Conservation (phyloP, 345 rosid genomes). For the Laguncularia racemosa region DNA sequence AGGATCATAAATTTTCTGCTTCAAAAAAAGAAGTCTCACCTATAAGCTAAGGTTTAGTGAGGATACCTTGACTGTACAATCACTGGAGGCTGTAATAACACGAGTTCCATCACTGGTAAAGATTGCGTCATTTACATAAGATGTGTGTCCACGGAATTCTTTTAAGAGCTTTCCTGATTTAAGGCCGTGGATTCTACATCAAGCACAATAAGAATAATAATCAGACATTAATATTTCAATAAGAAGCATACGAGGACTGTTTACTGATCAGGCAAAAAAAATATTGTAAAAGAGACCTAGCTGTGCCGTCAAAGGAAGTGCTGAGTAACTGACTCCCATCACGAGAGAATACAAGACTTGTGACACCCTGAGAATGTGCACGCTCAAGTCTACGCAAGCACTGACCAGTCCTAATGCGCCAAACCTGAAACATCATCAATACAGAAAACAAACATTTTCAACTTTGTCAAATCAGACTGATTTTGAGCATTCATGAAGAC, state of each 20-base stretch:
- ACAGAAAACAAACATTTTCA: too few relatives aligned
- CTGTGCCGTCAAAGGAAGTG: slow-evolving; percentile 88
- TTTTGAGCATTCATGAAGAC: too few relatives aligned
- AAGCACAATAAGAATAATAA: slow-evolving; percentile 2
- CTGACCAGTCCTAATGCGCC: slow-evolving; percentile 93
- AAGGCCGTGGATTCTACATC: slow-evolving; percentile 82
- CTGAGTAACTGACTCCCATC: slow-evolving; percentile 95
- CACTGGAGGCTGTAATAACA: slow-evolving; percentile 86
- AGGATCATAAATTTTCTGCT: slow-evolving; percentile 3
- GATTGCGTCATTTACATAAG: slow-evolving; percentile 89
- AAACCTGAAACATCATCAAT: slow-evolving; percentile 51
- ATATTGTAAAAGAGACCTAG: slow-evolving; percentile 38
- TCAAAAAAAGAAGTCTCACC: neutral
- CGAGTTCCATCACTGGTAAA: slow-evolving; percentile 88
- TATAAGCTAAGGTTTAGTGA: slow-evolving; percentile 1
- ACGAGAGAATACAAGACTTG: slow-evolving; percentile 86
- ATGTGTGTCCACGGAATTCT: slow-evolving; percentile 89
- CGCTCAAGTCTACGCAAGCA: slow-evolving; percentile 90
- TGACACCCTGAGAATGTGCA: slow-evolving; percentile 94
- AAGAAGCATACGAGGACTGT: neutral
- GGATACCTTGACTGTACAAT: slow-evolving; percentile 76
- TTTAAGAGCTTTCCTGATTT: slow-evolving; percentile 95
- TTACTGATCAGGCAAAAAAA: neutral
- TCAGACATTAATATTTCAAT: neutral
- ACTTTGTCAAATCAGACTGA: too few relatives aligned